These are phyloP conservation scores for Chiua virens DNA, from an alignment of 768 basidiomycete species.

Conservation along the genomic window DNA sequence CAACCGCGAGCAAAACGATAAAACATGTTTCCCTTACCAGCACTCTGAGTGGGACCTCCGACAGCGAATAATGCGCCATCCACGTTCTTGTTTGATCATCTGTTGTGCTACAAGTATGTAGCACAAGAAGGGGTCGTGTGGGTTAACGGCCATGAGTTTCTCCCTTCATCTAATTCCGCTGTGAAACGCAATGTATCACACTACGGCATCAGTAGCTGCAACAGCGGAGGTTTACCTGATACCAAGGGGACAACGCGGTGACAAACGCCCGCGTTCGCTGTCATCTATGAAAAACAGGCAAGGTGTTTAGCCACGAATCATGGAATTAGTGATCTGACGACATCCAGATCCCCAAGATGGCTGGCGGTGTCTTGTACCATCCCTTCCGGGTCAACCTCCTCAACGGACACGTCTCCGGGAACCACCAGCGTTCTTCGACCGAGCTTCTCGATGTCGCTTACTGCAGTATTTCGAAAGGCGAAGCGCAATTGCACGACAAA, in stretches of 20 bases:
- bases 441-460: conserved; percentile 18
- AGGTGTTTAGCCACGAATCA: no score
- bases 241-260: background rate
- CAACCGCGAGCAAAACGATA: background rate
- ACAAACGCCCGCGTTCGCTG: conserved; percentile 4
- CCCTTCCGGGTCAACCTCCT: conserved; percentile 39
- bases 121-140: background rate
- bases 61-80: conserved; percentile 52
- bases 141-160: conserved; percentile 9
- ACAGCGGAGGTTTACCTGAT: background rate
- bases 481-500: conserved; percentile 19
- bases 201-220: no score
- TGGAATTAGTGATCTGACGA: background rate
- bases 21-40: conserved; percentile 21
- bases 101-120: no score
- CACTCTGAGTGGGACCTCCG: conserved; percentile 38
- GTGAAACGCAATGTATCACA: background rate
- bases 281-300: background rate
- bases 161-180: background rate
- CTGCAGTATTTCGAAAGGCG: conserved; percentile 6
- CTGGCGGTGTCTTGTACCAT: conserved; percentile 34
- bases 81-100: conserved; percentile 35
- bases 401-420: conserved; percentile 38
- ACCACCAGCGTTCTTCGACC: conserved; percentile 17
- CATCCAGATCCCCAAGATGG: conserved; percentile 26